phyloP scores from a whole-genome alignment of 2,329 filamentous ascomycete genomes.

The Sordariomycetes sp. region DNA sequence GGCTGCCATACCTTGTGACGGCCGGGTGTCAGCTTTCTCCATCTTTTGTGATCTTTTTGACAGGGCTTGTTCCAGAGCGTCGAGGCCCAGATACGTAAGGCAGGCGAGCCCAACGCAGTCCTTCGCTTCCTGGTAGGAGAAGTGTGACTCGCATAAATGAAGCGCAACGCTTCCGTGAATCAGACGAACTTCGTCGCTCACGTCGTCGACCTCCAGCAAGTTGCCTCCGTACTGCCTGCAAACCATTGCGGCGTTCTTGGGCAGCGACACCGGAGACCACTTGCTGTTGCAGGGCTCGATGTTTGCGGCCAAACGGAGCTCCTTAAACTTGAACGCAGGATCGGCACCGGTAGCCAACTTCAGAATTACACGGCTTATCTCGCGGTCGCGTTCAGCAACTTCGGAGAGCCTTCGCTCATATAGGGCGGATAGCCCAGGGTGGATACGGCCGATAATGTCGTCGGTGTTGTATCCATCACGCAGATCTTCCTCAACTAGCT shows the following conservation, averaged over 20 bases:
- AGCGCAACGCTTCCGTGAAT: neutral
- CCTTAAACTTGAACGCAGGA: neutral
- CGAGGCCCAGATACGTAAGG: neutral
- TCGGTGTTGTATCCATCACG: neutral
- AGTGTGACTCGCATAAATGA: neutral
- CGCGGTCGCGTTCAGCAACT: neutral
- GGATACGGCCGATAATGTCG: neutral
- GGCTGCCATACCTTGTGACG: no score
- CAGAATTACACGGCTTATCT: neutral
- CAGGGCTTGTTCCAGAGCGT: no score
- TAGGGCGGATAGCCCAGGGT: neutral
- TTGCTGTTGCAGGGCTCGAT: neutral
- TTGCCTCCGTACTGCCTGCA: neutral
- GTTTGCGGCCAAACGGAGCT: neutral
- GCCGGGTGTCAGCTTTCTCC: no score
- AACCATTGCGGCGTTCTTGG: neutral
- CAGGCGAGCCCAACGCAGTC: neutral
- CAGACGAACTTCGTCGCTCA: neutral
- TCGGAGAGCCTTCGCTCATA: neutral
- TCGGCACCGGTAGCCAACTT: neutral
- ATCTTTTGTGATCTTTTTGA: no score
- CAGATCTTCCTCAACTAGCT: neutral
- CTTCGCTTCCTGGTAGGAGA: neutral
- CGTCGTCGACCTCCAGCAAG: neutral
- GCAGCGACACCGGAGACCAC: neutral